These are phyloP conservation scores for Trypanosoma conorhini DNA, from an alignment of 208 protist species.

Conservation along the genomic window DNA sequence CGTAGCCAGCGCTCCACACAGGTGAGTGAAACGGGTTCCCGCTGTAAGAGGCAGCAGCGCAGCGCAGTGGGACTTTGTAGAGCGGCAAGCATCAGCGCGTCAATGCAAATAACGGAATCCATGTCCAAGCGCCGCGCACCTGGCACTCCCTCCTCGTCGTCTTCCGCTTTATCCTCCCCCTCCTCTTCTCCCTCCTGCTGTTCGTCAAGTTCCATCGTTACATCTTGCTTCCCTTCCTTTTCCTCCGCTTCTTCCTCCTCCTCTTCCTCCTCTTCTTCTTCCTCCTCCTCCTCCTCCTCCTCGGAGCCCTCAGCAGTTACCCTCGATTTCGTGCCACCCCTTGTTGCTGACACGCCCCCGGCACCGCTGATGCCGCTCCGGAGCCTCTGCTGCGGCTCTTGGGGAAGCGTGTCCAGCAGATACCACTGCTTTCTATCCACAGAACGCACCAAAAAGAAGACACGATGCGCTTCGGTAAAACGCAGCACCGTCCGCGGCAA, in stretches of 20 bases:
- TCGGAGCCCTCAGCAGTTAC: slow-evolving; percentile 17
- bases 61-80: slow-evolving; percentile 56
- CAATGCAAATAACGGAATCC: slow-evolving; percentile 49
- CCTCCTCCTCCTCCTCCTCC: slow-evolving; percentile 11
- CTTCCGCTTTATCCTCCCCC: slow-evolving; percentile 10
- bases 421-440: slow-evolving; percentile 14
- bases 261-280: slow-evolving; percentile 21
- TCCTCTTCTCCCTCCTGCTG: too few species aligned
- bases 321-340: slow-evolving; percentile 4
- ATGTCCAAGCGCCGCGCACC: slow-evolving; percentile 34
- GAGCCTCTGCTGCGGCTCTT: not conserved
- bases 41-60: slow-evolving; percentile 62
- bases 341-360: not conserved
- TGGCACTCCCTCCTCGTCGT: slow-evolving; percentile 14
- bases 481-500: slow-evolving; percentile 10
- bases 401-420: slow-evolving; percentile 25
- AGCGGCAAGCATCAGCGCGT: slow-evolving; percentile 69
- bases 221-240: slow-evolving; percentile 6
- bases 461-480: slow-evolving; percentile 15
- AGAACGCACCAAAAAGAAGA: slow-evolving; percentile 24
- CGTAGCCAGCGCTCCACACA: slow-evolving; percentile 52
- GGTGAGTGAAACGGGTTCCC: slow-evolving; percentile 35
- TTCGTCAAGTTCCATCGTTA: not conserved
- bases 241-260: slow-evolving; percentile 8
- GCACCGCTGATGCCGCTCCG: too few species aligned